Evolutionary conservation across 2,329 filamentous ascomycete species (phyloP).

Genomic region (Trichoderma pleuroti): DNA sequence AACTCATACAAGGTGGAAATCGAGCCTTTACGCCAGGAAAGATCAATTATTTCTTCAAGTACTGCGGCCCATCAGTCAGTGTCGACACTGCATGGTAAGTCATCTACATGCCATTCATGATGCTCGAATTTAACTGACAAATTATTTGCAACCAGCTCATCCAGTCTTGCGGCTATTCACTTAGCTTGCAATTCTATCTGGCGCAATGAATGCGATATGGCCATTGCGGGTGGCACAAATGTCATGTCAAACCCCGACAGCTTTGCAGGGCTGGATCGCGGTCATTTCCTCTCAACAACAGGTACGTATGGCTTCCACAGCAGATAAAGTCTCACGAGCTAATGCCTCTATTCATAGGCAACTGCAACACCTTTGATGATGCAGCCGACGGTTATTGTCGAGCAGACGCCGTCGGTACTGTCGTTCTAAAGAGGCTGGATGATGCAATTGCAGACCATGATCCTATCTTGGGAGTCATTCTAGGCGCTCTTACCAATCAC

Average conservation of each 20-base stretch:
- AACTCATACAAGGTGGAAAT: constrained; percentile 31
- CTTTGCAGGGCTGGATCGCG: constrained; percentile 70
- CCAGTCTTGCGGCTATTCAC: constrained; percentile 64
- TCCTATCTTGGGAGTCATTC: constrained; percentile 70
- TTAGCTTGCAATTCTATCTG: constrained; percentile 32
- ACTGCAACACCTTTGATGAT: constrained; percentile 73
- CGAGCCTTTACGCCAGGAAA: constrained; percentile 52
- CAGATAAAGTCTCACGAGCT: background rate
- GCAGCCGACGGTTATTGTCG: constrained; percentile 80
- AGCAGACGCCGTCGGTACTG: constrained; percentile 69
- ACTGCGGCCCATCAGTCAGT: constrained; percentile 64
- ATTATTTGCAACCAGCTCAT: constrained; percentile 48
- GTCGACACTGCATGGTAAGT: constrained; percentile 63
- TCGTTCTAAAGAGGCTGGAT: constrained; percentile 75
- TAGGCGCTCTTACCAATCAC: constrained; percentile 65
- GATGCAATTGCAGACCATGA: constrained; percentile 76
- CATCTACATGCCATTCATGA: background rate
- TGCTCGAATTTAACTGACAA: background rate
- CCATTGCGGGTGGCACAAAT: constrained; percentile 73
- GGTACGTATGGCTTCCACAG: background rate
- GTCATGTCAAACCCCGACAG: constrained; percentile 80
- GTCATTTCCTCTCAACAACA: constrained; percentile 67
- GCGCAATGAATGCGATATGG: constrained; percentile 73
- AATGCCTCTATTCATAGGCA: constrained; percentile 9
- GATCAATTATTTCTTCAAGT: constrained; percentile 80